These are phyloP conservation scores for Colletotrichum sp. DNA, from an alignment of 2,329 filamentous ascomycete genomes.

Conservation along the genomic window DNA sequence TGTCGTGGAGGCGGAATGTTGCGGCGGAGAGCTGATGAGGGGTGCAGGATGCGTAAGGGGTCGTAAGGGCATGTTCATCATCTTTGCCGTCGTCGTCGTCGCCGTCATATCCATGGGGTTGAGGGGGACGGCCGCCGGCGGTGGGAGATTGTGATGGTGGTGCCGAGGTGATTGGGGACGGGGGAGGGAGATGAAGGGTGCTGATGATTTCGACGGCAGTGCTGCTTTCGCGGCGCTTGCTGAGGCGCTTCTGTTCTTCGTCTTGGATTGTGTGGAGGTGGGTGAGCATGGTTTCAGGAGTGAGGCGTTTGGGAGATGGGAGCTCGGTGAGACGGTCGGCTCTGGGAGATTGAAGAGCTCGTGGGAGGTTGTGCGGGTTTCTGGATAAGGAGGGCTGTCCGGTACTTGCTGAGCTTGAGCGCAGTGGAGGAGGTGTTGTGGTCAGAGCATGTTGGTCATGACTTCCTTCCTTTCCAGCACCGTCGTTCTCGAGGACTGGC, in stretches of 20 bases:
- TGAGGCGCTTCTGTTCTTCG: neutral
- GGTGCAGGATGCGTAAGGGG: neutral
- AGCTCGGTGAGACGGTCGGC: neutral
- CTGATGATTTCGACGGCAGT: neutral
- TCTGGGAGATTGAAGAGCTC: neutral
- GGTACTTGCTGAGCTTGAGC: neutral
- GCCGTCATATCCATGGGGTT: neutral
- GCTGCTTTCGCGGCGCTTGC: neutral
- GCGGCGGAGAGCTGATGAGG: neutral
- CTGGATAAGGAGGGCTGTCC: neutral
- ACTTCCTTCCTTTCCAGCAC: neutral
- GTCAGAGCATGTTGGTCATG: rapidly evolving
- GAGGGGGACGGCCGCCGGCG: neutral
- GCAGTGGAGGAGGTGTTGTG: neutral
- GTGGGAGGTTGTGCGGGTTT: neutral
- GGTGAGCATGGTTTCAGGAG: neutral
- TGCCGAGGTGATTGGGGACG: neutral
- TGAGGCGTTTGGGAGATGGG: neutral
- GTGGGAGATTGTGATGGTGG: neutral
- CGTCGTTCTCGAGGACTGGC: neutral
- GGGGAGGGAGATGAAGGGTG: neutral
- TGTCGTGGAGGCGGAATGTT: neutral
- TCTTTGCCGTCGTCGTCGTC: neutral
- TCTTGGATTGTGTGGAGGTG: neutral
- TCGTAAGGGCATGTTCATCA: neutral